Conservation (phyloP, 768 basidiomycete genomes). For the Fibroporia radiculosa region DNA sequence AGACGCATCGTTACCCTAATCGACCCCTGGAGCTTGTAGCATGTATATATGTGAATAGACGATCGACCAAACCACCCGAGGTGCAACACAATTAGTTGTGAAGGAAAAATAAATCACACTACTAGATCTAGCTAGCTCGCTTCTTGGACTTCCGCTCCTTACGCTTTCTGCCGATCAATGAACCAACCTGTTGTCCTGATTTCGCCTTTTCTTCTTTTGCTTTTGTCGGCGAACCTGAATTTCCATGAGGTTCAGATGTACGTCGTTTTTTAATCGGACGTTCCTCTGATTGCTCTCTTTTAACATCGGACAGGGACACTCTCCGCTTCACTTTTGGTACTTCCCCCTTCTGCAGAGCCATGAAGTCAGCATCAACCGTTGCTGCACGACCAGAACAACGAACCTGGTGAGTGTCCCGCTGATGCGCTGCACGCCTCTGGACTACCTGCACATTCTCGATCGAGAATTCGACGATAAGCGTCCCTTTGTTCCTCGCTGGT, state of each 20-base stretch:
- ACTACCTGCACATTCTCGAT: constrained; percentile 93
- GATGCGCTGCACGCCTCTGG: constrained; percentile 56
- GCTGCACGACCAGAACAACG: constrained; percentile 13
- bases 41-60: neutral
- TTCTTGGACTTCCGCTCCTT: constrained; percentile 48
- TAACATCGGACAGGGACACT: constrained; percentile 11
- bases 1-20: neutral
- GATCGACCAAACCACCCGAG: neutral
- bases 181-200: constrained; percentile 44
- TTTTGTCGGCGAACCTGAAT: constrained; percentile 2
- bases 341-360: constrained; percentile 1
- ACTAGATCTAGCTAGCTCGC: neutral
- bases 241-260: constrained; percentile 14
- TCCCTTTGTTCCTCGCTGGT: constrained; percentile 36
- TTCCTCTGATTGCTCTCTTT: constrained; percentile 26
- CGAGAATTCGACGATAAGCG: constrained; percentile 89
- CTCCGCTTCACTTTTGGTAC: constrained; percentile 10
- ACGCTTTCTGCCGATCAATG: constrained; percentile 75
- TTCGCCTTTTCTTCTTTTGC: constrained; percentile 13
- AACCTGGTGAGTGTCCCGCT: constrained; percentile 29
- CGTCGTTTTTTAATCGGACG: constrained; percentile 35
- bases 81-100: neutral
- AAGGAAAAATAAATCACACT: neutral
- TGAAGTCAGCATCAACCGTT: neutral
- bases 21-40: neutral